Evolutionary conservation across 345 rosid species (phyloP).

Genomic region (Citrus unshiu): DNA sequence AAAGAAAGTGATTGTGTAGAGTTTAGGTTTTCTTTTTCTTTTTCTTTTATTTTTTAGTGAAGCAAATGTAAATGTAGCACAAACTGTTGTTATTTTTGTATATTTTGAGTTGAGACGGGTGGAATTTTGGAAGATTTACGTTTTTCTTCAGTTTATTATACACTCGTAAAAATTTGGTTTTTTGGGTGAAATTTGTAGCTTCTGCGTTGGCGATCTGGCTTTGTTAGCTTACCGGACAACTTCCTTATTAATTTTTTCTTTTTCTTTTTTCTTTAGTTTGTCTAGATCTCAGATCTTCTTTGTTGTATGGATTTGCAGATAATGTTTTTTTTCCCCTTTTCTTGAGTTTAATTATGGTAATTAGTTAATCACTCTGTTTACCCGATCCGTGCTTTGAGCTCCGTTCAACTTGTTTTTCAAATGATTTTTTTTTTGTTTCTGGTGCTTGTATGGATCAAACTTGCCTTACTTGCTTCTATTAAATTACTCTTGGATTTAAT

Average conservation of each 20-base stretch:
- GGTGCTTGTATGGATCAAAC: not conserved
- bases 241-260: not conserved
- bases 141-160: not conserved
- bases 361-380: not conserved
- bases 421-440: no score
- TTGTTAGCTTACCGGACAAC: not conserved
- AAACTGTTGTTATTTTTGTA: not conserved
- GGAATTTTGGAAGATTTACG: not conserved
- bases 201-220: slow-evolving; percentile 5
- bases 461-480: not conserved
- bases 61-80: not conserved
- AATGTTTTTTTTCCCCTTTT: not conserved
- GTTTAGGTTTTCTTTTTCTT: not conserved
- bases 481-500: not conserved
- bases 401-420: not conserved
- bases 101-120: not conserved
- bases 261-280: not conserved
- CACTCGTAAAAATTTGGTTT: not conserved
- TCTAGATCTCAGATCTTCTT: slow-evolving; percentile 20
- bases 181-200: not conserved
- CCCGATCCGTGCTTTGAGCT: slow-evolving; percentile 13
- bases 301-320: not conserved
- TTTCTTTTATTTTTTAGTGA: no score
- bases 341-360: not conserved
- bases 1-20: not conserved